These are phyloP conservation scores for Eucalyptus erythrocorys DNA, from an alignment of 345 rosid species.

Conservation along the genomic window DNA sequence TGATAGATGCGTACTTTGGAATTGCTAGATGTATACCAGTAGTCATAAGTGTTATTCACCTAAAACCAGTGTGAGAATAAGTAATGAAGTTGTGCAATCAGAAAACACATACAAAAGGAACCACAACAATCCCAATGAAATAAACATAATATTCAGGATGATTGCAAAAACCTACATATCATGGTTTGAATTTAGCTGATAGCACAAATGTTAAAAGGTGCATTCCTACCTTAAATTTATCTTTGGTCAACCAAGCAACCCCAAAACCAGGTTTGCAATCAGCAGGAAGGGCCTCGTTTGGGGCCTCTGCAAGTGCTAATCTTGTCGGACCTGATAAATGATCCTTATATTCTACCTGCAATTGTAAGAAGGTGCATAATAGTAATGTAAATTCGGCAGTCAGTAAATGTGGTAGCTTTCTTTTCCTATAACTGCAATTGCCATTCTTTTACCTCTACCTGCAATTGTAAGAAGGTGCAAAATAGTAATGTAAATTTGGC, in stretches of 20 bases:
- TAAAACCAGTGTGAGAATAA: no score
- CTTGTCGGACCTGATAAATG: conserved; percentile 45
- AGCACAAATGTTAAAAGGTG: background rate
- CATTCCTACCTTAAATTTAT: conserved; percentile 56
- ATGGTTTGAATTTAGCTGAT: no score
- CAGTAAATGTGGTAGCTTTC: background rate
- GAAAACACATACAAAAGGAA: no score
- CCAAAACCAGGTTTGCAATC: conserved; percentile 80
- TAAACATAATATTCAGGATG: no score
- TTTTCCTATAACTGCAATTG: background rate
- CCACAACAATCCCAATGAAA: no score
- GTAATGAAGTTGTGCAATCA: no score
- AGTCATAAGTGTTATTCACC: no score
- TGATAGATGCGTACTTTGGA: no score
- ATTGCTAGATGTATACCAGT: no score
- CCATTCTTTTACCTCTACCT: background rate
- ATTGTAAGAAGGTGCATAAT: background rate
- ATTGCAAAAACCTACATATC: no score
- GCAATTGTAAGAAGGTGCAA: no score
- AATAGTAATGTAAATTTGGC: no score
- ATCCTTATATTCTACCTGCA: conserved; percentile 79
- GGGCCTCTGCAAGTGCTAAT: conserved; percentile 79
- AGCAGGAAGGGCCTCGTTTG: conserved; percentile 81
- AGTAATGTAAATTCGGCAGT: background rate
- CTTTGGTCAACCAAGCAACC: conserved; percentile 63